Evolutionary conservation across 139 green algal genomes (phyloP).

Genomic region (Ettlia oleoabundans): DNA sequence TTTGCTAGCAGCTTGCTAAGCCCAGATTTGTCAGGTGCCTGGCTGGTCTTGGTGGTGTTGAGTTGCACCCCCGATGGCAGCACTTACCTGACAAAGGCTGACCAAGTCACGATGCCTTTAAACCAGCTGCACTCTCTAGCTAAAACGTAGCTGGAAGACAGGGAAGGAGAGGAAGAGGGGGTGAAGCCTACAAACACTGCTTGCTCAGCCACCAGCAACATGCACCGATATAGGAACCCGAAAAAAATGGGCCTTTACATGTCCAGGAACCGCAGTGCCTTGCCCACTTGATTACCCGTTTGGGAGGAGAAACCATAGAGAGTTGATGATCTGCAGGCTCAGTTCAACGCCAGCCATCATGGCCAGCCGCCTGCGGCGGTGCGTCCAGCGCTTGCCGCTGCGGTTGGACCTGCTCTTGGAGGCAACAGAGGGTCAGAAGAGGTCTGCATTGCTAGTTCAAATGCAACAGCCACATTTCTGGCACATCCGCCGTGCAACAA

Average conservation of each 20-base stretch:
- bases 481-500: background rate
- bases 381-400: slow-evolving; percentile 33
- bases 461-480: background rate
- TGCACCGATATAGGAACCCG: no score
- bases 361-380: slow-evolving; percentile 2
- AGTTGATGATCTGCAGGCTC: slow-evolving; percentile 13
- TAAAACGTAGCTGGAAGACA: slow-evolving; percentile 8
- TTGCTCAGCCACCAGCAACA: no score
- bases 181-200: no score
- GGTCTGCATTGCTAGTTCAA: background rate
- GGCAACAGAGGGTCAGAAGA: background rate
- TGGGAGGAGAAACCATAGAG: slow-evolving; percentile 22
- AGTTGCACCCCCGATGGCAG: no score
- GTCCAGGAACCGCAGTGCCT: background rate
- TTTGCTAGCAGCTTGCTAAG: no score
- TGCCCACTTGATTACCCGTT: slow-evolving; percentile 8
- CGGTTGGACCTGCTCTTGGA: background rate
- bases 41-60: no score
- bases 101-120: background rate
- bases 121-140: slow-evolving; percentile 30
- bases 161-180: background rate
- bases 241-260: no score
- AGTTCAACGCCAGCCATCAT: slow-evolving; percentile 2
- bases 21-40: no score
- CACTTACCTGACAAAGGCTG: slow-evolving; percentile 9